Percentiles rank a stretch among this genome's conserved stretches.
phyloP scores from a whole-genome alignment of 139 green algal species.

The Auxenochlorella pyrenoidosa region DNA sequence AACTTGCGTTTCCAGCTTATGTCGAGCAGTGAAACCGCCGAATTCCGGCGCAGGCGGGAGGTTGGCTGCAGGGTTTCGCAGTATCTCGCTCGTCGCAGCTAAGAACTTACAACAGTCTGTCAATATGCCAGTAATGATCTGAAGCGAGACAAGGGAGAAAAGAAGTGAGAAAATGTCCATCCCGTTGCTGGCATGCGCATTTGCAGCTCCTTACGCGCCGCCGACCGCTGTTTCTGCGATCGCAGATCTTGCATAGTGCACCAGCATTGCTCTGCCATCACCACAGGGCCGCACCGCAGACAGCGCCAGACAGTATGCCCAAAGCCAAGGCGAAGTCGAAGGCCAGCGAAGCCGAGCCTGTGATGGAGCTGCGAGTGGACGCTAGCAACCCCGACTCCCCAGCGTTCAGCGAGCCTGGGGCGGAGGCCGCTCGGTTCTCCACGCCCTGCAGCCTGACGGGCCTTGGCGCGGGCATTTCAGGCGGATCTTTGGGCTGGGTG shows the following conservation, averaged over 20 bases:
- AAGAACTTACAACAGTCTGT: too few relatives aligned
- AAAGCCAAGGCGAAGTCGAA: background rate
- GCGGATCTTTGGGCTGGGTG: slow-evolving; percentile 66
- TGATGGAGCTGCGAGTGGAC: slow-evolving; percentile 34
- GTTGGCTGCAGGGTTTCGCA: too few relatives aligned
- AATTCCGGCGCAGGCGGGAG: too few relatives aligned
- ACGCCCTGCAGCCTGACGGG: slow-evolving; percentile 62
- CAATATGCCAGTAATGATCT: too few relatives aligned
- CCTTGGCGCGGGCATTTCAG: slow-evolving; percentile 41
- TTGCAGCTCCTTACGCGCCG: background rate
- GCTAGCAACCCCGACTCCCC: background rate
- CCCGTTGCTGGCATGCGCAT: too few relatives aligned
- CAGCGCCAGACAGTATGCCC: background rate
- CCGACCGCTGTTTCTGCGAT: background rate
- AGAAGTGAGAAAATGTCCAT: too few relatives aligned
- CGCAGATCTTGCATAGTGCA: background rate
- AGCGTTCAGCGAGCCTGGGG: background rate
- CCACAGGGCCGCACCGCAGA: too few relatives aligned
- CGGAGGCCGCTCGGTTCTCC: background rate
- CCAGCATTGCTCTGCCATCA: background rate
- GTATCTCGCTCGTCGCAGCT: too few relatives aligned
- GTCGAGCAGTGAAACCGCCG: too few relatives aligned
- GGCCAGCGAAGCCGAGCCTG: background rate
- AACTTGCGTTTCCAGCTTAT: too few relatives aligned
- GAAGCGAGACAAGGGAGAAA: too few relatives aligned